Evolutionary conservation across 176 grass and related monocot genomes (phyloP), one percentile per base, ranked within the genome.

Genomic region (Dendrocalamus sinicus): DNA sequence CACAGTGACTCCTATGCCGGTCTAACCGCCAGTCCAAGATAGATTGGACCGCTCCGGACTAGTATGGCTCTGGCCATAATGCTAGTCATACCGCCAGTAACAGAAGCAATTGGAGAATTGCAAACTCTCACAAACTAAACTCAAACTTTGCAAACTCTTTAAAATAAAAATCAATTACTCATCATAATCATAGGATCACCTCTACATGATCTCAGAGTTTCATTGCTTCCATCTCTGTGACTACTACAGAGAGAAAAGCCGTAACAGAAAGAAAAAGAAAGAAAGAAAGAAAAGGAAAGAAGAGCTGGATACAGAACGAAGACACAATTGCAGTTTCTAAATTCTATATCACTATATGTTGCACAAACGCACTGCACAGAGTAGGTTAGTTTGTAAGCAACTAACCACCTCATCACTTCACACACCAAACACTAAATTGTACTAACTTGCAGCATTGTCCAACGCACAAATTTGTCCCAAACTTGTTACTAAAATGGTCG

Each of bases 311-410:
- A 2, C 48, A 22, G n/a, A 78, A 32, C 26, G 17, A 15, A 78
- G 11, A 58, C 23, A 0, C 16, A 12, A 12, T 46, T 48, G 48
- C 75, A 60, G 8, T 15, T 48, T 48, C 3, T 28, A 13, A 7
- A 54, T 50, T 9, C 44, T 10, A 1, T 41, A 7, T 43, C 14
- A 20, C 44, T 9, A 1, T 41, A 7, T 43, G 32, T 26, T 68
- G 35, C 63, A 69, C 83, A 47, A 15, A 23, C 73, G 74, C 46
- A 43, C 73, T 53, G 35, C 17, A 50, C n/a, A 67, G 32, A 9
- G 28, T 32, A 19, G 80, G 20, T 70, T 58, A 69, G 61, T 85
- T 59, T 9, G 37, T 37, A 50, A 79, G 76, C 55, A 86, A 79
- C 65, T 58, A n/a, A 67, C 47, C 44, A 75, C 61, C 16, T 74